Evolutionary conservation across 2,329 filamentous ascomycete species (phyloP), one percentile per base, ranked within the genome.

Genomic region (Aspergillus costaricaensis): DNA sequence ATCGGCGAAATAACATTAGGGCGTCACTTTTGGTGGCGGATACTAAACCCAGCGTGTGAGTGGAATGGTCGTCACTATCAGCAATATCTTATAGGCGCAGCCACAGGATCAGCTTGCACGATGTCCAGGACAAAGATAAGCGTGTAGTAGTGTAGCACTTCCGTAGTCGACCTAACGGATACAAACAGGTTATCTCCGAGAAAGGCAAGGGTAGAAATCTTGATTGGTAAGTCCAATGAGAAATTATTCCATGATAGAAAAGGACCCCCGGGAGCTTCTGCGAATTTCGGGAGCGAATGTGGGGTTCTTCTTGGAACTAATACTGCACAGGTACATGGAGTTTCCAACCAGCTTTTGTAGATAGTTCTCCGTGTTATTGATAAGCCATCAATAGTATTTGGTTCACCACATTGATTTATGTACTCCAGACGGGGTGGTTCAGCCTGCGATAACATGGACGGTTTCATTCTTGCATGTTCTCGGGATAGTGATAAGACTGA

Each of bases 231-330:
- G 55, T 53, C 36, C 58, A 57, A 57, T 60, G 38, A 62, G 51
- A 55, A 53, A 55, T 56, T 30, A 44, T 27, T 44, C 21, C 57
- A 57, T 38, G 56, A 58, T 39, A 62, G 55, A 48, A 44, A 44
- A 36, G 52, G 41, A 21, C 41, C 41, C 30, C 14, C 41, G 41
- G 41, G 47, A 54, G 48, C 57, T 43, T 30, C 44, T 55, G 47
- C 43, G 55, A 54, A 21, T 55, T 44, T 63, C 52, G 55, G 61
- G 43, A 30, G 57, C 39, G 52, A 58, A 53, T 62, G 60, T 62
- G 60, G 60, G 49, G 60, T 52, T 50, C 19, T 14, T 44, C 21
- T n/a, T 17, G 21, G 8, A 25, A 30, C 25, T 50, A 30, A 9
- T 50, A 50, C 47, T 50, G 47, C 47, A 12, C 41, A 50, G 25